Evolutionary conservation across 2,329 filamentous ascomycete genomes (phyloP).

Genomic region (Hypoxylon sp.): DNA sequence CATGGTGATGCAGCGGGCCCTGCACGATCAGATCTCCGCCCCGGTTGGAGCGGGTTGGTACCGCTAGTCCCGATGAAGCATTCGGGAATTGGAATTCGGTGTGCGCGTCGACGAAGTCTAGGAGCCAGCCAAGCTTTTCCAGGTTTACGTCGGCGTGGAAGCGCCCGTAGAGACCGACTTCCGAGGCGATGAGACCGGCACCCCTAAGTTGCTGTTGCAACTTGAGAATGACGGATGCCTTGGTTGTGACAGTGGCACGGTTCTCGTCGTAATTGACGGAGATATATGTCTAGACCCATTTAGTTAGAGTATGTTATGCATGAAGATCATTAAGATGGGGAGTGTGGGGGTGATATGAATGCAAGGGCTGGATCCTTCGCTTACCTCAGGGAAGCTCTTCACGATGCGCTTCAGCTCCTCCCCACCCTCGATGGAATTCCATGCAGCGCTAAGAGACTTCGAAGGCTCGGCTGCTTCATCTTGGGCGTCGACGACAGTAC

Average conservation of each 20-base stretch:
- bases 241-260: conserved; percentile 57
- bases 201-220: conserved; percentile 49
- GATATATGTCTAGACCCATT: conserved; percentile 16
- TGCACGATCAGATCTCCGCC: conserved; percentile 44
- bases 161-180: conserved; percentile 53
- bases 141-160: conserved; percentile 51
- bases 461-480: conserved; percentile 46
- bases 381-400: conserved; percentile 37
- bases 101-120: conserved; percentile 50
- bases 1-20: conserved; percentile 52
- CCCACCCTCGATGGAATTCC: conserved; percentile 39
- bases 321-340: neutral
- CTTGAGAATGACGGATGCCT: conserved; percentile 27
- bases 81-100: conserved; percentile 55
- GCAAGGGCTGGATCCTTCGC: neutral
- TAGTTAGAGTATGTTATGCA: conserved; percentile 15
- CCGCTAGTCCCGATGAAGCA: conserved; percentile 46
- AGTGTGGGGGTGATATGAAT: conserved; percentile 4
- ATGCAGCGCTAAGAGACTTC: conserved; percentile 49
- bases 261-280: conserved; percentile 58
- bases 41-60: conserved; percentile 48
- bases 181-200: conserved; percentile 49
- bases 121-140: conserved; percentile 42
- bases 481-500: conserved; percentile 56
- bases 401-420: conserved; percentile 41